phyloP scores from a whole-genome alignment of 2,329 filamentous ascomycete species.

The Aspergillus hortae region DNA sequence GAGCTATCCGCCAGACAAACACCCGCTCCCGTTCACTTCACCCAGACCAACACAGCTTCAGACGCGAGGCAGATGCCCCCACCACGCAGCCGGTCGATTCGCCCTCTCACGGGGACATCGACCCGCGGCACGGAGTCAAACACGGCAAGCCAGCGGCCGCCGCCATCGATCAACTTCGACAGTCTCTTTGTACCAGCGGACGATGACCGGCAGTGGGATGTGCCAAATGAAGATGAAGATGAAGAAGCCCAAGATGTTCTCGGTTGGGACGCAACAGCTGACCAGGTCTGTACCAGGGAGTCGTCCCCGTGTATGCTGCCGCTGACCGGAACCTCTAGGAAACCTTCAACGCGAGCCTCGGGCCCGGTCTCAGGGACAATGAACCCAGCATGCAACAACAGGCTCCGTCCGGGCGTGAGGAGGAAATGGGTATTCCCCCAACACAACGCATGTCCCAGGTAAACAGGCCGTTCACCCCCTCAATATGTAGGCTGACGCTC shows the following conservation, averaged over 20 bases:
- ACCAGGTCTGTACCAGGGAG: constrained; percentile 35
- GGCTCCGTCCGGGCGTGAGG: constrained; percentile 16
- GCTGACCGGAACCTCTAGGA: constrained; percentile 19
- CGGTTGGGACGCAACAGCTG: constrained; percentile 58
- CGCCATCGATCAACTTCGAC: constrained; percentile 47
- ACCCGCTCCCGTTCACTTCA: constrained; percentile 27
- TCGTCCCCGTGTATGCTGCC: neutral
- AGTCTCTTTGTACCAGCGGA: constrained; percentile 61
- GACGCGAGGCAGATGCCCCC: constrained; percentile 27
- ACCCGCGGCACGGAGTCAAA: constrained; percentile 19
- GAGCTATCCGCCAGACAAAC: constrained; percentile 40
- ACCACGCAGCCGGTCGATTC: constrained; percentile 28
- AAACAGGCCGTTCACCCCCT: constrained; percentile 9
- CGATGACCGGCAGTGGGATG: constrained; percentile 60
- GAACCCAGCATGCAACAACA: constrained; percentile 22
- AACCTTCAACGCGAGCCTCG: constrained; percentile 26
- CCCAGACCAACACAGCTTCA: constrained; percentile 10
- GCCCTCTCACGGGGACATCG: constrained; percentile 30
- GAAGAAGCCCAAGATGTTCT: constrained; percentile 58
- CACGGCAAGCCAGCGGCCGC: constrained; percentile 24
- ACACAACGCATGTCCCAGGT: constrained; percentile 50
- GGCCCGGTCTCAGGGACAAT: constrained; percentile 32
- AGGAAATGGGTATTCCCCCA: constrained; percentile 42
- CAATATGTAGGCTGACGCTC: constrained; percentile 17
- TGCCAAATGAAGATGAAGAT: constrained; percentile 51